Percentiles rank a stretch among this genome's conserved stretches.
These are phyloP conservation scores for Chloris gayana DNA, from an alignment of 176 grass and related monocot species.

Conservation along the genomic window DNA sequence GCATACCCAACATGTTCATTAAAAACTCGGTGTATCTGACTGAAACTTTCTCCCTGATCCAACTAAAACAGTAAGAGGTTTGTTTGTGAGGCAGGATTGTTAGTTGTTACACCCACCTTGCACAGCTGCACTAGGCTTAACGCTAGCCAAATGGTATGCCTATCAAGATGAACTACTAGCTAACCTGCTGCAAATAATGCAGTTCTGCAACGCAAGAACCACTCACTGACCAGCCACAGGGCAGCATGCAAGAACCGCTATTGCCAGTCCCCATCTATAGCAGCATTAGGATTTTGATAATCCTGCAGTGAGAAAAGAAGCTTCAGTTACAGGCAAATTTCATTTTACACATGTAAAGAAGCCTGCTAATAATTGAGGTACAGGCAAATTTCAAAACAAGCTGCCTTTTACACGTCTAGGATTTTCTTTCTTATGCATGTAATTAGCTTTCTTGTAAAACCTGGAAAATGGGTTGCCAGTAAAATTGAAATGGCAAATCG, in stretches of 20 bases:
- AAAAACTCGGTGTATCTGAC: no score
- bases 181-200: background rate
- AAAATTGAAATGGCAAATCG: background rate
- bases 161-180: background rate
- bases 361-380: background rate
- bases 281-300: background rate
- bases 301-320: slow-evolving; percentile 15
- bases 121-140: no score
- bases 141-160: no score
- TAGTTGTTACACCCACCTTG: background rate
- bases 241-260: background rate
- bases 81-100: background rate
- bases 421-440: background rate
- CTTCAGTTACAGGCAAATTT: background rate
- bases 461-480: no score
- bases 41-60: background rate
- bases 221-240: background rate
- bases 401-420: background rate
- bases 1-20: no score
- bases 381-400: background rate
- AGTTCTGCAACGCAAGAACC: slow-evolving; percentile 8
- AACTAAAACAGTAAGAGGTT: background rate
- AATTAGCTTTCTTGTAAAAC: no score
- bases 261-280: slow-evolving; percentile 7
- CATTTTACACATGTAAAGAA: no score